Base-by-base conservation (phyloP, 345 rosid species). In the Euphorbia tirucalli region DNA sequence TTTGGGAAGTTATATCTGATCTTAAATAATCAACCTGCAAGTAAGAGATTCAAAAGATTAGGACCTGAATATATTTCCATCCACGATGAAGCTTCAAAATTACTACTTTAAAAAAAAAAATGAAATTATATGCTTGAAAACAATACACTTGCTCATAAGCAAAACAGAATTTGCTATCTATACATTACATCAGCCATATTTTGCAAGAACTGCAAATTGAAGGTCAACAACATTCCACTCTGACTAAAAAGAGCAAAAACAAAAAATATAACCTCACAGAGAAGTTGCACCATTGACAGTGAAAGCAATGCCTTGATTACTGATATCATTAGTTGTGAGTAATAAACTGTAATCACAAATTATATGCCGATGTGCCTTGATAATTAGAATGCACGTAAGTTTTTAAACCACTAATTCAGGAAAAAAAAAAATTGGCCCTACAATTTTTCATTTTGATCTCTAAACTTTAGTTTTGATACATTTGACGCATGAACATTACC, bases 11-110 rank as follows among this genome's bases (percentile, higher is more conserved):
- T 75, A 27, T 30, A 54, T 35, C 59, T 7, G 59, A 15, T 21
- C 6, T 65, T 5, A 7, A 11, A 43, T 22, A 24, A 39, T 49
- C 32, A 46, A 65, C 32, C 71, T 73, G 76, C 71, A 73, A 0
- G 10, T n/a, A 59, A 55, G 7, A 65, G 35, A 55, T 65, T 21
- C 56, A 13, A 8, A 25, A 14, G 14, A 66, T 73, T 43, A 65
- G 71, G 19, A 19, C 41, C 64, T 21, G 49, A 56, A 28, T 14
- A 35, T 35, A 3, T 15, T 25, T 35, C 41, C 31, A 5, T 18
- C 15, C 37, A 27, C 18, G 57, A 27, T 32, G 14, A 46, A 70
- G 21, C n/a, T 24, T 56, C 18, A 7, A 11, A 35, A 35, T 35
- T 35, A 35, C 39, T 7, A 35, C 39, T 35, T 35, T 3, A 35